Evolutionary conservation across 805 yeast genomes (phyloP), one percentile per base, ranked within the genome.

Genomic region (Sugiyamaella lignohabitans): DNA sequence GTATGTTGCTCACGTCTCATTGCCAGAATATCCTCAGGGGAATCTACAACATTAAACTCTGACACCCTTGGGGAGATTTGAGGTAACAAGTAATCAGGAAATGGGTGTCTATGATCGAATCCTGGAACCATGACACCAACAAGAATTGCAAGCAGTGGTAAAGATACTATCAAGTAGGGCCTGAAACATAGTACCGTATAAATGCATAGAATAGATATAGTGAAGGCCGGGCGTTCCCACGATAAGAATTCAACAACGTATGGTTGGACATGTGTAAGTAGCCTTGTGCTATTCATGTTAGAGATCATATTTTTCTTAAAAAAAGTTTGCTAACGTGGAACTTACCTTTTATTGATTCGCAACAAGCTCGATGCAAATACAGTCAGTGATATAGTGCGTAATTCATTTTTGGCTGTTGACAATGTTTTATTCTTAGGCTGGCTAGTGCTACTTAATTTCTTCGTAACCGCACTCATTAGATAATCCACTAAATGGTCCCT

Each of bases 211-310:
- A 69, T 60, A 0, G 82, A 68, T 3, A 88, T 53, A 0, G 96
- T 88, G 51, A 78, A 73, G 0, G 85, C 70, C 0, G 94, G 89
- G 27, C 72, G 69, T 48, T 79, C 76, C 97, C 97, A 88, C 3
- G 86, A 75, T 20, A 86, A 49, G 1, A 86, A 34, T 41, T 34
- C 22, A 11, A n/a, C 20, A n/a, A 45, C n/a, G 36, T 40, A 35
- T 5, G 44, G 44, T 16, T 30, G 48, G 14, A 45, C 6, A 10
- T 27, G 30, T 3, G 21, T 17, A 5, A 45, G 40, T 16, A 29
- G 23, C 24, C 32, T 45, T 6, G 44, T 23, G 8, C 32, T 27
- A 27, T 27, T n/a, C n/a, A n/a, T n/a, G n/a, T n/a, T n/a, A n/a
- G n/a, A n/a, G n/a, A n/a, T n/a, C n/a, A n/a, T n/a, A n/a, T n/a